Conservation (phyloP, 192 early-diverging fungal genomes). For the Coemansia umbellata region DNA sequence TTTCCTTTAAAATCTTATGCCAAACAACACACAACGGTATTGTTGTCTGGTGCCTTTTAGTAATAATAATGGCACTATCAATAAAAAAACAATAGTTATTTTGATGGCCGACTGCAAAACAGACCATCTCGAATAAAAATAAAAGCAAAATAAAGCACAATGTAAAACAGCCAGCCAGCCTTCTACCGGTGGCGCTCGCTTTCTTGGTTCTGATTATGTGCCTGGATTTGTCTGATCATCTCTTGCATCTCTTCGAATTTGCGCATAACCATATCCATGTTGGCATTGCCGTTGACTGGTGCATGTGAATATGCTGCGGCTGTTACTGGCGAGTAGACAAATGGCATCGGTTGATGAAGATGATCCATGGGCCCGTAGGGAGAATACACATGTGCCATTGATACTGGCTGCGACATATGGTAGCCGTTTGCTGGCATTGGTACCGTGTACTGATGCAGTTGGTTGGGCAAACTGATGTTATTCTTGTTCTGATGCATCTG, state of each 20-base stretch:
- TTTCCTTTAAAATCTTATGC: too few relatives aligned
- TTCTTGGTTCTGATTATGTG: too few relatives aligned
- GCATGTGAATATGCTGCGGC: neutral
- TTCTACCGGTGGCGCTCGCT: too few relatives aligned
- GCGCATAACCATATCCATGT: conserved; percentile 23
- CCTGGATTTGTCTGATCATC: conserved; percentile 31
- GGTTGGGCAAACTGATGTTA: neutral
- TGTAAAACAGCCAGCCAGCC: too few relatives aligned
- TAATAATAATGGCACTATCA: too few relatives aligned
- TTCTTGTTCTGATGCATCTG: neutral
- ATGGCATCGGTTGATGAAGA: conserved; percentile 12
- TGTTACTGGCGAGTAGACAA: conserved; percentile 3
- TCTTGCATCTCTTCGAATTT: conserved; percentile 38
- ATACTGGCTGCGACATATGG: conserved; percentile 14
- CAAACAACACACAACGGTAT: too few relatives aligned
- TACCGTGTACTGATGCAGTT: conserved; percentile 6
- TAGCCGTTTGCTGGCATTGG: conserved; percentile 17
- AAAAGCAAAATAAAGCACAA: neutral
- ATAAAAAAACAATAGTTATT: too few relatives aligned
- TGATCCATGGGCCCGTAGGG: conserved; percentile 4
- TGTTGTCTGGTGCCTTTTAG: neutral
- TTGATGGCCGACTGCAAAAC: too few relatives aligned
- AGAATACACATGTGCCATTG: conserved; percentile 14
- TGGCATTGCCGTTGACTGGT: conserved; percentile 1
- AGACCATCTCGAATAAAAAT: neutral